phyloP scores from a whole-genome alignment of 2,329 filamentous ascomycete genomes.

The Claviceps arundinis region DNA sequence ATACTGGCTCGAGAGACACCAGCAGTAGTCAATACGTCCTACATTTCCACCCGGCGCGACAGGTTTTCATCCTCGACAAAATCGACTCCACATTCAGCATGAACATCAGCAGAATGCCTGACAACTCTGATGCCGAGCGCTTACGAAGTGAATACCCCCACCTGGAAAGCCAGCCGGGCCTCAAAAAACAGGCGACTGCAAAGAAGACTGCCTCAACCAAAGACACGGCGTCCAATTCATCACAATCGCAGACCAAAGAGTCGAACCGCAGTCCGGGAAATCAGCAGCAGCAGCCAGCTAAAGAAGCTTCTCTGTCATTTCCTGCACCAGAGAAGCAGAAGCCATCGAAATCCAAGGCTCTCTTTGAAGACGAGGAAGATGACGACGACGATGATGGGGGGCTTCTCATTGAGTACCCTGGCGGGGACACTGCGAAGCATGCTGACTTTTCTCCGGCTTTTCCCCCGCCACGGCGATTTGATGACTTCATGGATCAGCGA shows the following conservation, averaged over 20 bases:
- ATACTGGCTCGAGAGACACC: constrained; percentile 44
- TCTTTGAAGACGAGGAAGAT: constrained; percentile 32
- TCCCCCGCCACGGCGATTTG: constrained; percentile 34
- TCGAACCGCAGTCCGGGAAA: constrained; percentile 17
- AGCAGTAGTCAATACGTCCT: constrained; percentile 50
- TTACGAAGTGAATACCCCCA: constrained; percentile 56
- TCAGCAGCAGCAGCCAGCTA: constrained; percentile 25
- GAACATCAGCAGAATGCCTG: constrained; percentile 63
- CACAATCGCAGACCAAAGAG: constrained; percentile 7
- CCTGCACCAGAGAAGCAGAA: constrained; percentile 17
- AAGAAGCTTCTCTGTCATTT: constrained; percentile 23
- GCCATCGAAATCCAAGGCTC: constrained; percentile 16
- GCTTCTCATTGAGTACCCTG: constrained; percentile 47
- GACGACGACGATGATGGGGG: constrained; percentile 43
- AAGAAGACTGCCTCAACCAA: constrained; percentile 14
- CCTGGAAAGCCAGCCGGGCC: constrained; percentile 29
- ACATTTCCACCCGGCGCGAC: constrained; percentile 60
- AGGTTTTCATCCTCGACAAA: constrained; percentile 71
- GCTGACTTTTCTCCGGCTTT: constrained; percentile 37
- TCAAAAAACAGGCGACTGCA: constrained; percentile 13
- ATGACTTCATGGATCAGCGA: constrained; percentile 36
- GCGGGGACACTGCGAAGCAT: constrained; percentile 26
- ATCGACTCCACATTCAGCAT: constrained; percentile 75
- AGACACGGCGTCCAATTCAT: constrained; percentile 2
- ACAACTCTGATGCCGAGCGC: constrained; percentile 47